These are phyloP conservation scores for Takashimella koratensis DNA, from an alignment of 1,284 basidiomycete species.

Conservation along the genomic window DNA sequence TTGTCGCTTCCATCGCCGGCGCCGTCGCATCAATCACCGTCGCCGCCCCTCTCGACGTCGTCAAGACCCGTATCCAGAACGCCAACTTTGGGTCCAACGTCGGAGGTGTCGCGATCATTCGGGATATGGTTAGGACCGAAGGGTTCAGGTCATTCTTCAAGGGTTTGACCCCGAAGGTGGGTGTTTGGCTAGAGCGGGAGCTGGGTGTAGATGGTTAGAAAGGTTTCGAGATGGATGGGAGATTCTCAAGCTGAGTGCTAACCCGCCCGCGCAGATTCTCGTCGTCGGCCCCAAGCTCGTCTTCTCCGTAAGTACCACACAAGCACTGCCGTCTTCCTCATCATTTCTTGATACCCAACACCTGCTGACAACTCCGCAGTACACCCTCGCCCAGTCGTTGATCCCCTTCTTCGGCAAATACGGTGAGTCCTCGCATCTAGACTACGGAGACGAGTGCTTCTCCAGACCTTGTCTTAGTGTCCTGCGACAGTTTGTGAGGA, in stretches of 20 bases:
- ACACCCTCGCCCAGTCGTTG: constrained; percentile 92
- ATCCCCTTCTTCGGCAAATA: constrained; percentile 92
- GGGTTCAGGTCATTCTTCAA: constrained; percentile 90
- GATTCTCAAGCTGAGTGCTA: too few species aligned
- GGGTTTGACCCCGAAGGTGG: constrained; percentile 87
- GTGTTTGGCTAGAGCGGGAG: constrained; percentile 20
- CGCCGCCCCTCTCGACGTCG: constrained; percentile 90
- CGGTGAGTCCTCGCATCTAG: too few species aligned
- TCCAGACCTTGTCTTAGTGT: background rate
- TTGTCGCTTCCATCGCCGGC: constrained; percentile 88
- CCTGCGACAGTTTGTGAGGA: too few species aligned
- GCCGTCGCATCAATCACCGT: constrained; percentile 94
- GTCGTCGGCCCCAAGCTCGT: constrained; percentile 97
- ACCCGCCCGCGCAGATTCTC: constrained; percentile 61
- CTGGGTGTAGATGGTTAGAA: background rate
- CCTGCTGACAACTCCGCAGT: too few species aligned
- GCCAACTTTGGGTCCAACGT: constrained; percentile 92
- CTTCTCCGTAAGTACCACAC: too few species aligned
- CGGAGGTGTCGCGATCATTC: constrained; percentile 77
- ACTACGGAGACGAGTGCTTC: too few species aligned
- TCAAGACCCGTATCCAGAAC: constrained; percentile 97
- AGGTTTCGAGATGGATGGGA: background rate
- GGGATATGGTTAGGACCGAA: constrained; percentile 84
- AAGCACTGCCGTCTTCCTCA: too few species aligned
- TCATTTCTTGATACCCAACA: too few species aligned